Percentiles rank a stretch among this genome's conserved stretches.
Conservation (phyloP, 495 filamentous ascomycete genomes). For the Xylaria sp. region DNA sequence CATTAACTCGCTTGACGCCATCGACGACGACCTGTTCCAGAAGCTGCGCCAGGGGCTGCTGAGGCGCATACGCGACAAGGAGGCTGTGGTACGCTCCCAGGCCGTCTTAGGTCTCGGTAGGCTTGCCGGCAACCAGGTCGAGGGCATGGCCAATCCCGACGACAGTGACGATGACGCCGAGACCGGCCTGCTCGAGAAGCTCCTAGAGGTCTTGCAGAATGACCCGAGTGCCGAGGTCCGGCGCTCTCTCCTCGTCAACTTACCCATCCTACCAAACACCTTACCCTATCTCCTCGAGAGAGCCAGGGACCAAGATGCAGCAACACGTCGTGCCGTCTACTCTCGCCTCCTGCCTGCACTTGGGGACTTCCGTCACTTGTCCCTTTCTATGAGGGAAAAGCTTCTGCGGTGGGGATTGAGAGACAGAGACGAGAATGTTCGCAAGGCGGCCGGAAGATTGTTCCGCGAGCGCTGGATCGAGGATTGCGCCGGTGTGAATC, state of each 20-base stretch:
- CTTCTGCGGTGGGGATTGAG: conserved; percentile 93
- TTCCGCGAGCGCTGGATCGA: conserved; percentile 97
- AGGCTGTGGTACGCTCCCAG: conserved; percentile 88
- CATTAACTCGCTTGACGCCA: conserved; percentile 88
- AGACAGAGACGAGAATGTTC: conserved; percentile 92
- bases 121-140: conserved; percentile 79
- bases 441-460: conserved; percentile 85
- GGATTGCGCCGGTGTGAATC: conserved; percentile 76
- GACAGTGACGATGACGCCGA: conserved; percentile 65
- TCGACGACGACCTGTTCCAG: conserved; percentile 88
- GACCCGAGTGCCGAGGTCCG: conserved; percentile 94
- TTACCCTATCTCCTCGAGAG: conserved; percentile 93
- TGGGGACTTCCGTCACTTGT: conserved; percentile 95
- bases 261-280: conserved; percentile 79
- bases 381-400: conserved; percentile 94
- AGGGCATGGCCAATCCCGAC: conserved; percentile 74
- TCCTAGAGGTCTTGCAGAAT: conserved; percentile 92
- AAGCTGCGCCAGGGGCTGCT: conserved; percentile 75
- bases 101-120: conserved; percentile 90
- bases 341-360: conserved; percentile 85
- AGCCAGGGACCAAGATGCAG: conserved; percentile 84
- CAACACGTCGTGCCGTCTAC: conserved; percentile 85
- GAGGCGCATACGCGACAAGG: conserved; percentile 90
- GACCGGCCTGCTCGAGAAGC: conserved; percentile 72
- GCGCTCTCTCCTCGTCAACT: conserved; percentile 83